Conservation (phyloP, 2,329 filamentous ascomycete genomes). For the Cytospora piceicola region DNA sequence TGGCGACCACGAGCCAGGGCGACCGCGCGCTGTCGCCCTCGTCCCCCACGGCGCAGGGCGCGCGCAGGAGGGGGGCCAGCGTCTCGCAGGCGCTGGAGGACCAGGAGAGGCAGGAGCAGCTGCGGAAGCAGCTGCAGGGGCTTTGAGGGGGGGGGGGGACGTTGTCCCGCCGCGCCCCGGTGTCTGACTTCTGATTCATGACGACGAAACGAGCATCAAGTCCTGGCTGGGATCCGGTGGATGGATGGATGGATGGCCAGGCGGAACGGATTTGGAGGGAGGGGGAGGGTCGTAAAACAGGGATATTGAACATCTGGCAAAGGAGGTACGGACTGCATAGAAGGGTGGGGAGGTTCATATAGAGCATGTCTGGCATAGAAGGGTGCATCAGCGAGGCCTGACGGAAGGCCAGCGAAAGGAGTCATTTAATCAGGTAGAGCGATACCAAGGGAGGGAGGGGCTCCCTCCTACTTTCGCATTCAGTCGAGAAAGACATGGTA, state of each 20-base stretch:
- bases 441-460: not conserved
- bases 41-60: conserved; percentile 10
- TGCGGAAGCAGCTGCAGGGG: conserved; percentile 10
- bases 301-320: not conserved
- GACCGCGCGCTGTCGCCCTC: conserved; percentile 3
- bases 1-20: not conserved
- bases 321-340: not conserved
- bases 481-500: not conserved
- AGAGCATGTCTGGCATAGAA: not conserved
- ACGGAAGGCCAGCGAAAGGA: not conserved
- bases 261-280: not conserved
- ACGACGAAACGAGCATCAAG: conserved; percentile 1
- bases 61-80: conserved; percentile 22
- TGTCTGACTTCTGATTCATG: not conserved
- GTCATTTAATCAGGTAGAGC: not conserved
- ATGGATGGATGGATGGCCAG: not conserved
- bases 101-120: conserved; percentile 6
- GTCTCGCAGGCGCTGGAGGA: conserved; percentile 21
- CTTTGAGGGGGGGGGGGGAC: too few relatives aligned
- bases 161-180: not conserved
- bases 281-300: not conserved
- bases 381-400: not conserved
- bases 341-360: not conserved
- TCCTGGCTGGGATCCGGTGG: too few relatives aligned
- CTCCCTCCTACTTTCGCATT: not conserved